Base-by-base conservation (phyloP, 257 asterid species). In the Leonotis leonurus region DNA sequence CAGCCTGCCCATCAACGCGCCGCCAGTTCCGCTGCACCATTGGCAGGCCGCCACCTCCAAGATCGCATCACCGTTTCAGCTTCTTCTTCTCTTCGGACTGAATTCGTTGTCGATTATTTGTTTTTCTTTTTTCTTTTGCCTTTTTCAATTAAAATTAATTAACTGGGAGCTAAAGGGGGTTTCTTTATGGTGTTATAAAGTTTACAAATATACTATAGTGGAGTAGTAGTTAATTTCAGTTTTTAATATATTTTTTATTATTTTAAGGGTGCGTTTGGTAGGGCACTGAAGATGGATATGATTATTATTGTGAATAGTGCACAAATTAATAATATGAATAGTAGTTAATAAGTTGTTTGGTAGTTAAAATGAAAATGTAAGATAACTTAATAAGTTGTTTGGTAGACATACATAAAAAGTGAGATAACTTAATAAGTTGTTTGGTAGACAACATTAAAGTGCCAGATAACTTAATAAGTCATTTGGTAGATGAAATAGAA, bases 1-100 rank as follows among this genome's bases (percentile, higher is more conserved):
- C 95, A 85, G 80, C 81, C 74, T 74, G 83, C 80, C 88, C 96
- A 86, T 84, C 76, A 80, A 76, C 88, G 80, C 65, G 57, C 65
- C 79, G 60, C 82, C 84, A 20, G 75, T 81, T 45, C 77, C 64
- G 71, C 78, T 73, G 74, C 77, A 81, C 73, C 87, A 81, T 81
- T 68, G 87, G 79, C 81, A 76, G 79, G 58, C 82, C 73, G 50
- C 67, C 70, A 70, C 81, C 78, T 32, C 75, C 73, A 74, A 60
- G 79, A 82, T 82, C 85, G 85, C 88, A 82, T 78, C 83, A 69
- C 73, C 49, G 77, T 57, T 55, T 66, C 64, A 70, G 65, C 55
- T 17, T 51, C 69, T 67, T 68, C 70, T 45, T 36, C 60, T 56
- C 35, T 49, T 13, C 12, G 49, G 68, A 36, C 54, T 60, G 60